Base-by-base conservation (phyloP, 257 asterid species). In the Ophiorrhiza pumila region DNA sequence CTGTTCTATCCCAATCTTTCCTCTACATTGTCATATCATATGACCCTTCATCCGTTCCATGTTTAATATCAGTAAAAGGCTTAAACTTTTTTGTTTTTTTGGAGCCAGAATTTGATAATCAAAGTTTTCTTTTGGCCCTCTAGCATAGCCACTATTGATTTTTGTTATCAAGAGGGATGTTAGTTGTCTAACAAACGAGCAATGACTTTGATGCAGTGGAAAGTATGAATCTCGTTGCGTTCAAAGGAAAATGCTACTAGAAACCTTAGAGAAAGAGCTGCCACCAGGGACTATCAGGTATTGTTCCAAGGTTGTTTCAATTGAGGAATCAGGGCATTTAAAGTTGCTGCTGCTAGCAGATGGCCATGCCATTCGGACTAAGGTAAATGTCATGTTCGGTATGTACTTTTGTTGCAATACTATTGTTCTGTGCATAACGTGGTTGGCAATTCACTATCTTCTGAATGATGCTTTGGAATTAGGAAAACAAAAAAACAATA, bases 261-360 rank as follows among this genome's bases (percentile, higher is more conserved):
- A 88, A 71, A 78, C 84, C 25, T 60, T 91, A 42, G 88, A 71
- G 73, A 86, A 83, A 63, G 95, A 89, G 71, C 83, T 93, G 78
- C 98, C 96, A 13, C 60, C 78, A 59, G 96, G 88, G 39, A 82
- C 87, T 32, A 73, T 93, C 39, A 78, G 91, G 75, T 89, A 81
- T 71, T 91, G 96, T 58, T 93, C 98, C 27, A 87, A 81, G 77
- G 85, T 93, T 37, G 93, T 87, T 60, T 80, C 82, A 4, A 82
- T 93, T 34, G 88, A 85, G 72, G 87, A 85, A 83, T 85, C 95
- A 1, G 97, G 95, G 8, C 71, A 39, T 22, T 64, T 85, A 70
- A 93, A 89, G 71, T 52, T 85, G 75, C 78, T 93, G 23, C 98
- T 87, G 58, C 95, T 93, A 71, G 84, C 93, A 15, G 96, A 93